Conservation (phyloP, 2,329 filamentous ascomycete species). For the Botrytis paeoniae region DNA sequence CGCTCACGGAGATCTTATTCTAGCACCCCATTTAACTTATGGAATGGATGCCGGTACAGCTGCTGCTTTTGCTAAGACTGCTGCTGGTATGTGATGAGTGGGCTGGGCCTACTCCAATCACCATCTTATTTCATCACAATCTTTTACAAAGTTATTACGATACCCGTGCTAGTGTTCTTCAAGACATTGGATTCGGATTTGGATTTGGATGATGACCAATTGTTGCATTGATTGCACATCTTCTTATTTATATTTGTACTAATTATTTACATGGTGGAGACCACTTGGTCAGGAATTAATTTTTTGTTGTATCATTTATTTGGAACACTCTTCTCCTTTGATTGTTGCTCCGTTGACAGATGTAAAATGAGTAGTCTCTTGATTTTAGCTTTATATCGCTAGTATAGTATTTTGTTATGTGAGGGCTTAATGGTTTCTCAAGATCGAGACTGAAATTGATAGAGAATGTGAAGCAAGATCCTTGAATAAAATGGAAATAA, state of each 20-base stretch:
- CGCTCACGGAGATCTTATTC: slow-evolving; percentile 25
- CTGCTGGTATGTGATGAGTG: background rate
- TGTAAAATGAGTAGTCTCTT: background rate
- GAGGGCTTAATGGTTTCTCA: background rate
- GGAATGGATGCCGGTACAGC: slow-evolving; percentile 28
- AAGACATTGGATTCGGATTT: background rate
- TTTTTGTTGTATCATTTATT: background rate
- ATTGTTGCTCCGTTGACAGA: background rate
- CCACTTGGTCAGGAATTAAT: background rate
- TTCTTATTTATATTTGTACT: background rate
- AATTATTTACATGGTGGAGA: background rate
- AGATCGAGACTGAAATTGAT: background rate
- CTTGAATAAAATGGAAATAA: background rate
- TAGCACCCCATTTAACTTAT: slow-evolving; percentile 29
- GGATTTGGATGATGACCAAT: background rate
- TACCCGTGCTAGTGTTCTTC: background rate
- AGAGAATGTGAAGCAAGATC: background rate
- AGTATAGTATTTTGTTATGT: background rate
- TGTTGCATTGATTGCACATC: background rate
- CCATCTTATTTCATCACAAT: background rate
- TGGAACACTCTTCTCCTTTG: no score
- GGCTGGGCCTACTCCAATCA: background rate
- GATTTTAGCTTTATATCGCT: background rate
- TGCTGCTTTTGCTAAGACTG: slow-evolving; percentile 27
- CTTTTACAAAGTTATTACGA: no score